Percentiles rank a stretch among this genome's conserved stretches.
These are phyloP conservation scores for Nepenthes gracilis DNA, from an alignment of 148 eudicot genomes.

Conservation along the genomic window DNA sequence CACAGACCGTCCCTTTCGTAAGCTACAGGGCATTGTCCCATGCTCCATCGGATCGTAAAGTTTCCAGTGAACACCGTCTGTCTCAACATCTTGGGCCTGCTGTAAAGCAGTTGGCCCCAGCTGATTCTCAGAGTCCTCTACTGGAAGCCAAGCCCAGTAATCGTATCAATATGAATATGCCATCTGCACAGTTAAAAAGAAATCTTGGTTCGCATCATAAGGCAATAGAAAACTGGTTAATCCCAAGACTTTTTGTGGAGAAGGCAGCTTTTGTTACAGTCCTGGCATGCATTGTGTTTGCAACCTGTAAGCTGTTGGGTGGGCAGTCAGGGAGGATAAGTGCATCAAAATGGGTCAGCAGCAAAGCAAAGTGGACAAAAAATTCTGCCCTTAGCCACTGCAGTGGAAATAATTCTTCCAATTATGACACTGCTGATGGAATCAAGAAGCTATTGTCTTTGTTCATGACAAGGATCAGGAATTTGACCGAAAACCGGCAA, in stretches of 20 bases:
- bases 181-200: constrained; percentile 70
- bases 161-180: constrained; percentile 23
- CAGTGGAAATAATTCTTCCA: constrained; percentile 15
- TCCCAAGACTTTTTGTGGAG: constrained; percentile 29
- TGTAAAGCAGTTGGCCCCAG: constrained; percentile 73
- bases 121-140: constrained; percentile 50
- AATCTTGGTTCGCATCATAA: constrained; percentile 45
- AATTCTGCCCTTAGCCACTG: constrained; percentile 24
- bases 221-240: constrained; percentile 36
- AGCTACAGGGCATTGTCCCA: constrained; percentile 47
- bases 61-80: constrained; percentile 41
- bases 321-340: constrained; percentile 26
- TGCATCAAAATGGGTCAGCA: constrained; percentile 22
- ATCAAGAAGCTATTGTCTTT: constrained; percentile 31
- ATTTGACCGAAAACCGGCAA: constrained; percentile 20
- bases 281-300: constrained; percentile 57
- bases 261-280: constrained; percentile 48
- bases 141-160: constrained; percentile 28
- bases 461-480: constrained; percentile 17
- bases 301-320: constrained; percentile 38
- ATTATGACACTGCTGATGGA: constrained; percentile 16
- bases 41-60: constrained; percentile 39
- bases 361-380: constrained; percentile 16
- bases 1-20: constrained; percentile 22
- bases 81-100: constrained; percentile 65